Evolutionary conservation across 2,329 filamentous ascomycete genomes (phyloP).

Genomic region (Botrytis fragariae): DNA sequence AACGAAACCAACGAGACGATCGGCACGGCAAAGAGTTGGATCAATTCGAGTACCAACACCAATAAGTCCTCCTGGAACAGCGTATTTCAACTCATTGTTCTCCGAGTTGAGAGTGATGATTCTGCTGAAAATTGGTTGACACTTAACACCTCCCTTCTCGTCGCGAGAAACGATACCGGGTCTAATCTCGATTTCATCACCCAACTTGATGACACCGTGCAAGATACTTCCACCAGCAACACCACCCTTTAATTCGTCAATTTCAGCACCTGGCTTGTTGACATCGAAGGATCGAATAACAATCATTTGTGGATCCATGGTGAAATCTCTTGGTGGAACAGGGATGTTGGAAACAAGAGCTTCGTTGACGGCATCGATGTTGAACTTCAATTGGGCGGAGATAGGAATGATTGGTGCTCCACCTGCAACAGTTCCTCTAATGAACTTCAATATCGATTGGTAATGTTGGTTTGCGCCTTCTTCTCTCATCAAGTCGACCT

Average conservation of each 20-base stretch:
- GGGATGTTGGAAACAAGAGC: conserved; percentile 94
- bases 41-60: conserved; percentile 98
- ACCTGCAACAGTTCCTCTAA: conserved; percentile 93
- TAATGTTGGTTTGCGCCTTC: conserved; percentile 92
- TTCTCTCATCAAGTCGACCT: conserved; percentile 97
- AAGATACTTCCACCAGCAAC: conserved; percentile 96
- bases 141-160: conserved; percentile 88
- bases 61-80: conserved; percentile 94
- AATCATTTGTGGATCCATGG: conserved; percentile 93
- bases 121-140: conserved; percentile 94
- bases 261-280: conserved; percentile 99
- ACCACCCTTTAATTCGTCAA: conserved; percentile 97
- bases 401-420: conserved; percentile 96
- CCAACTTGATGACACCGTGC: conserved; percentile 93
- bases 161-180: conserved; percentile 98
- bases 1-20: conserved; percentile 97
- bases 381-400: conserved; percentile 97
- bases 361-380: conserved; percentile 98
- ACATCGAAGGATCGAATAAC: conserved; percentile 99
- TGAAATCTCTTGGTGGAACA: conserved; percentile 86
- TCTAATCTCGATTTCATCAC: conserved; percentile 97
- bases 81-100: conserved; percentile 97
- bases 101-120: conserved; percentile 96
- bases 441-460: conserved; percentile 97
- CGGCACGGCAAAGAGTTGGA: conserved; percentile 95